Base-by-base conservation (phyloP, 2,329 filamentous ascomycete species). In the Penicillium psychrosexuale region DNA sequence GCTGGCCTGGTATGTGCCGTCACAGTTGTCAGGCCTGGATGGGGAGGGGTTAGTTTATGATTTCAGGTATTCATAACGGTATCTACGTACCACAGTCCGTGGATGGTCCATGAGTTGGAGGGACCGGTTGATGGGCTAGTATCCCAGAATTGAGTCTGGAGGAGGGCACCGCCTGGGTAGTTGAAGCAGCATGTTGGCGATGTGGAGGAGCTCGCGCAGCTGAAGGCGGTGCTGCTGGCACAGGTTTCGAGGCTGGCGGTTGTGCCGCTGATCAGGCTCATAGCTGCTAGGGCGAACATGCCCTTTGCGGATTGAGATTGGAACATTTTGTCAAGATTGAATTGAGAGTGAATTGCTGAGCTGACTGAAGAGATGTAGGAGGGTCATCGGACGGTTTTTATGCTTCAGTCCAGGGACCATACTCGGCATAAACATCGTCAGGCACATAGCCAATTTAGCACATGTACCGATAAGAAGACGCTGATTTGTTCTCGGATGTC, bases 91-190 rank as follows among this genome's bases (percentile, higher is more conserved):
- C 80, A 81, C 8, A 84, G 70, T 8, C 82, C 82, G 61, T 84
- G 82, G 12, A 84, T 75, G 1, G 82, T 84, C 82, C 82, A 84
- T 15, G 78, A 80, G 60, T 84, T 75, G 5, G 69, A 69, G 1
- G 82, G 82, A 0, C 82, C 82, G 0, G 78, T 81, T 0, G 77
- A 69, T 2, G 82, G 82, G 47, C 78, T 63, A 0, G 78, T 79
- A 62, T 85, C 82, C 83, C 83, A 85, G 69, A 85, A 84, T 57
- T 85, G 82, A 9, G 82, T 84, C 68, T 78, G 77, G 13, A 84
- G 72, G 30, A 85, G 68, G 46, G 82, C 75, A 22, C 83, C 83
- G 34, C 82, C 82, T 0, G 82, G 82, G 13, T 76, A 72, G 58
- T 84, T 83, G 73, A 81, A 84, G 74, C 83, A 85, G 72, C 83